Evolutionary conservation across 2,329 filamentous ascomycete species (phyloP).

Genomic region (Apiospora kogelbergensis): DNA sequence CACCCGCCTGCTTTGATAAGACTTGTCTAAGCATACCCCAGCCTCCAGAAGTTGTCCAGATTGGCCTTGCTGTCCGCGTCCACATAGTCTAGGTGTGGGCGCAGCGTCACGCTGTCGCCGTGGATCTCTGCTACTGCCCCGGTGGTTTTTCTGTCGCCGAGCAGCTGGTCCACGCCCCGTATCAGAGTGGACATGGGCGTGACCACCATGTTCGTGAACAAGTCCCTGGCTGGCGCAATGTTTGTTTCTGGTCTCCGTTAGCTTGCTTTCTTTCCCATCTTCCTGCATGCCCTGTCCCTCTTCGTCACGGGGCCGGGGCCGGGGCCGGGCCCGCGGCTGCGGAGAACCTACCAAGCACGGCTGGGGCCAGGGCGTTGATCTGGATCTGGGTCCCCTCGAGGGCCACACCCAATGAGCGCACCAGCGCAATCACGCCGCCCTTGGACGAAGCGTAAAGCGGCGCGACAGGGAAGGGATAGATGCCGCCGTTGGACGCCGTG

Average conservation of each 20-base stretch:
- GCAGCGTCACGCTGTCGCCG: slow-evolving; percentile 47
- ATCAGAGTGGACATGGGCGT: slow-evolving; percentile 51
- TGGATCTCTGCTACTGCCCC: slow-evolving; percentile 53
- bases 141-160: slow-evolving; percentile 38
- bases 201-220: slow-evolving; percentile 48
- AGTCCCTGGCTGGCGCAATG: slow-evolving; percentile 40
- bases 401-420: slow-evolving; percentile 43
- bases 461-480: slow-evolving; percentile 51
- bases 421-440: slow-evolving; percentile 47
- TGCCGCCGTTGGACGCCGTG: slow-evolving; percentile 52
- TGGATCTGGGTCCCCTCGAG: slow-evolving; percentile 43
- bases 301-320: no score
- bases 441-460: slow-evolving; percentile 51
- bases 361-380: slow-evolving; percentile 52
- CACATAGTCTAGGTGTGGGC: slow-evolving; percentile 43
- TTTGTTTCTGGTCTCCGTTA: slow-evolving; percentile 38
- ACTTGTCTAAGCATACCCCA: slow-evolving; percentile 41
- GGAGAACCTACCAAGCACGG: slow-evolving; percentile 43
- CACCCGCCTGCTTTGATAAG: not conserved
- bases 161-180: slow-evolving; percentile 42
- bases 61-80: slow-evolving; percentile 49
- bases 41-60: slow-evolving; percentile 45
- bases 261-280: not conserved
- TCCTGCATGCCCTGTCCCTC: no score
- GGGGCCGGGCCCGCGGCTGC: not conserved